phyloP scores from a whole-genome alignment of 1,284 basidiomycete genomes.

The Pyrrhoderma noxium region DNA sequence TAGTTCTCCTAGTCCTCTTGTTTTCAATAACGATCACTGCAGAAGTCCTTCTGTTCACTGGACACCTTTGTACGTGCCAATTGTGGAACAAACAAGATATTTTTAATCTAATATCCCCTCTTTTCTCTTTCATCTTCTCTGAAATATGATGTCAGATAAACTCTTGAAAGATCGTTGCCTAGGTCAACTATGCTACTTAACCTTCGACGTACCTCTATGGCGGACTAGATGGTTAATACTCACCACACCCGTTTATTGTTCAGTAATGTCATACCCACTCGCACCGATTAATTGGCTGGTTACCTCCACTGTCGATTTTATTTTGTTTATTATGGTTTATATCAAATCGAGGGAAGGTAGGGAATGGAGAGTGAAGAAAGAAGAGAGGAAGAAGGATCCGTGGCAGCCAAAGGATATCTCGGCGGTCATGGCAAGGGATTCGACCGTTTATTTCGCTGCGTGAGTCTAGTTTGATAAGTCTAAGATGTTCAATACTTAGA shows the following conservation, averaged over 20 bases:
- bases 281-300: background rate
- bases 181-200: no score
- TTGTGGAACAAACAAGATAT: no score
- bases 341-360: background rate
- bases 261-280: background rate
- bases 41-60: background rate
- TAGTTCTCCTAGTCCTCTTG: background rate
- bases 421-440: background rate
- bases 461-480: no score
- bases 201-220: no score
- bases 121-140: no score
- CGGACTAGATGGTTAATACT: no score
- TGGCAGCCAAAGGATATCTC: background rate
- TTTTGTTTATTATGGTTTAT: constrained; percentile 1
- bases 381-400: background rate
- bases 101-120: no score
- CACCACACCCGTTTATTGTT: no score
- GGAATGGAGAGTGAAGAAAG: no score
- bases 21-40: background rate
- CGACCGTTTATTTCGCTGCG: background rate
- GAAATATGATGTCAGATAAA: no score
- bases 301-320: background rate
- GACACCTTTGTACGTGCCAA: background rate
- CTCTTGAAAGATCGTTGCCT: no score
- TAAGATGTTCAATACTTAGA: background rate